Evolutionary conservation across 495 filamentous ascomycete species (phyloP), one percentile per base, ranked within the genome.

Genomic region (Tuber calosporum): DNA sequence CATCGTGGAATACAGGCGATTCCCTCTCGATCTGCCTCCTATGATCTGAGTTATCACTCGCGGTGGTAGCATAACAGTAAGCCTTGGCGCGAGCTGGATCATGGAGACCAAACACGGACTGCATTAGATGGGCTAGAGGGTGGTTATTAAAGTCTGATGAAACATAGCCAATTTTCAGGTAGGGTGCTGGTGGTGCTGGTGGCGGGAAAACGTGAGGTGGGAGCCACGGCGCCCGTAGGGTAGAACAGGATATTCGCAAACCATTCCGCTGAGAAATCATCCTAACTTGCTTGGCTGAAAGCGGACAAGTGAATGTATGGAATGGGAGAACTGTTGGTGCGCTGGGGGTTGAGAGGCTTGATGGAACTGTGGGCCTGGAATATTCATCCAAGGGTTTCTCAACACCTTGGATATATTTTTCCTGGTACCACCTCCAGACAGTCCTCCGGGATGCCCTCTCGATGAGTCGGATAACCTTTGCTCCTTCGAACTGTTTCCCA

Each of bases 61-160:
- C 85, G 0, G 96, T 97, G 5, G 96, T 98, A n/a, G 95, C 95
- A 79, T 98, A 99, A 81, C 95, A 99, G 82, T 92, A 93, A 0
- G 96, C 94, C 81, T 90, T 91, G 17, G 91, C 92, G 30, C 88
- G 87, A 40, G 82, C 83, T 0, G 86, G 85, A 77, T 97, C 83
- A 83, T 99, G 95, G 70, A 98, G 84, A 2, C 95, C 95, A 84
- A 99, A 99, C 7, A 98, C 95, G 6, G 95, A 98, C 82, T 99
- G 95, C 95, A 99, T 99, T 76, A 87, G 86, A 71, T 71, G 70
- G 7, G 96, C 95, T 58, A 99, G 86, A 42, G 95, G 95, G 80
- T 99, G 95, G 81, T 99, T 99, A 81, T 99, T 99, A 83, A 99
- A 99, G 82, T 99, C 95, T 0, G 94, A 97, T 2, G 95, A 98